Percentiles rank a stretch among this genome's conserved stretches.
Conservation (phyloP, 2,329 filamentous ascomycete species). For the Fonsecaea erecta region DNA sequence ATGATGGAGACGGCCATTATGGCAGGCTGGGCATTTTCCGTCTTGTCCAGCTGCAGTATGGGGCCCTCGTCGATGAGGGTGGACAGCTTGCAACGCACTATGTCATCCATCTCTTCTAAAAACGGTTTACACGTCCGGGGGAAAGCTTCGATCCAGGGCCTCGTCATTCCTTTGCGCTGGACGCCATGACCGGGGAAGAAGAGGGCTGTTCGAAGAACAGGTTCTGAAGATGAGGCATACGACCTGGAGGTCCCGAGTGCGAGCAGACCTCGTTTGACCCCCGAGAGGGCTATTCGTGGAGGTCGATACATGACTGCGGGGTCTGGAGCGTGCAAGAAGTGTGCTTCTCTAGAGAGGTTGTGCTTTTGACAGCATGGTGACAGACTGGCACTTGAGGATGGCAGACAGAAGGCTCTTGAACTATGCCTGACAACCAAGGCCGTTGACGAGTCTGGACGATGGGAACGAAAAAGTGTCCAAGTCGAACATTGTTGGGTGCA, state of each 20-base stretch:
- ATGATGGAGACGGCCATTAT: conserved; percentile 95
- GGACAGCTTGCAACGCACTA: conserved; percentile 75
- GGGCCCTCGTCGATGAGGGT: conserved; percentile 79
- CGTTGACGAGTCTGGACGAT: neutral
- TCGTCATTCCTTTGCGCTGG: conserved; percentile 85
- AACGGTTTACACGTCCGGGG: conserved; percentile 75
- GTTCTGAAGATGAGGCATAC: conserved; percentile 32
- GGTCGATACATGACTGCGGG: conserved; percentile 26
- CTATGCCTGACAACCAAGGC: neutral
- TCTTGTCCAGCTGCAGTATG: conserved; percentile 75
- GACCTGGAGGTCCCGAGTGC: conserved; percentile 15
- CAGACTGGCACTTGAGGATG: neutral
- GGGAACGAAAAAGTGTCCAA: neutral
- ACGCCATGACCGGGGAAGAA: conserved; percentile 72
- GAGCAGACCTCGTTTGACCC: conserved; percentile 14
- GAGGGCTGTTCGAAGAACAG: conserved; percentile 49
- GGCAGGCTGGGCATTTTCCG: conserved; percentile 87
- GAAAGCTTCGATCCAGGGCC: conserved; percentile 84
- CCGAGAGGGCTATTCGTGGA: conserved; percentile 16
- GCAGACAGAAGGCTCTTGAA: neutral
- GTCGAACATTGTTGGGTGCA: neutral
- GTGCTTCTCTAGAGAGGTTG: neutral
- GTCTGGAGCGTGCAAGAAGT: conserved; percentile 2
- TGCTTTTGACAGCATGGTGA: conserved; percentile 11
- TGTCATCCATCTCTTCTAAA: conserved; percentile 81